Base-by-base conservation (phyloP, 2,329 filamentous ascomycete species). In the Trichophyton rubrum region DNA sequence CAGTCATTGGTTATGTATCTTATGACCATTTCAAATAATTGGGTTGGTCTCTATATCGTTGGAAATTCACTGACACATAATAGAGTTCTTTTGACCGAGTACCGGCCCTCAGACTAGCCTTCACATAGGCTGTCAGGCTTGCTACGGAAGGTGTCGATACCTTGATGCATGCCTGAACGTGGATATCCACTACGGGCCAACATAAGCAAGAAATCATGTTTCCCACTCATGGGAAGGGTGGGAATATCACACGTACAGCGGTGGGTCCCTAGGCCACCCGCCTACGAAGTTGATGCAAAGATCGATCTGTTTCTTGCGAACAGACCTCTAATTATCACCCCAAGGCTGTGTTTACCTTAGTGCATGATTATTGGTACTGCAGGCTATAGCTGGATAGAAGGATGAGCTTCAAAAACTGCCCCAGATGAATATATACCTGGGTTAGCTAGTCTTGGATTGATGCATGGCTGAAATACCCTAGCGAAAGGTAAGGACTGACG, bases 401-500 rank as follows among this genome's bases (percentile, higher is more conserved):
- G 30, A 35, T 30, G 51, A 55, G 33, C n/a, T 27, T 27, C 51
- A 13, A 55, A 55, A 55, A 7, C 33, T 15, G n/a, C 8, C 27
- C 3, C 15, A 55, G 51, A 13, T 30, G 11, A 22, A 1, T 3
- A 20, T 3, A 20, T 55, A 6, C 30, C 51, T 55, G 30, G 27
- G 24, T 35, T 9, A n/a, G n/a, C 5, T 9, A n/a, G 8, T 7
- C 51, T 4, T 27, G 27, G n/a, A 27, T 55, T 55, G 51, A 55
- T 30, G 51, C 13, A 57, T 40, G 33, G 55, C 27, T n/a, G 22
- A 57, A 41, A 41, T 57, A 43, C 41, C 33, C 55, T 27, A 27
- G 55, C 55, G 41, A 55, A 53, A 55, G 20, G 55, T 24, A 35
- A 43, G 55, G n/a, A 59, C 13, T 58, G 41, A 59, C 20, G 27